A percentile compares a stretch with the other conserved stretches of the same genome.
phyloP scores from a whole-genome alignment of 2,329 filamentous ascomycete genomes.

The Periglandula ipomoeae region DNA sequence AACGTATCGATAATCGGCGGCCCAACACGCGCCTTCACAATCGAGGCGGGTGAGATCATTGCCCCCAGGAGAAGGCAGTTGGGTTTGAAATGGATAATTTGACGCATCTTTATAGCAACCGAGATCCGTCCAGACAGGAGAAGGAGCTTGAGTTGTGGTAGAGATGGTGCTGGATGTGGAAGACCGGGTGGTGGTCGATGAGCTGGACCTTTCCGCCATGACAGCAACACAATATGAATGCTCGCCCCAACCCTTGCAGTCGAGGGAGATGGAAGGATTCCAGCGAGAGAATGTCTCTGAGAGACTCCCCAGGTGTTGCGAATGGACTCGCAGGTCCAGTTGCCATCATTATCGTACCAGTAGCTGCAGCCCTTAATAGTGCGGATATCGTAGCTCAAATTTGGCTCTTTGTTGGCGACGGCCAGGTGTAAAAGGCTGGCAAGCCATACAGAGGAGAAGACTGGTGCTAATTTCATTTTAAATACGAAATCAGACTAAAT shows the following conservation, averaged over 20 bases:
- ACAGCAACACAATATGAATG: neutral
- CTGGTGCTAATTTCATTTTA: neutral
- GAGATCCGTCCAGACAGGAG: neutral
- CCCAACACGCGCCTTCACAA: neutral
- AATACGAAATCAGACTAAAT: neutral
- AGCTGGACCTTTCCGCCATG: neutral
- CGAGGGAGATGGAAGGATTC: constrained; percentile 1
- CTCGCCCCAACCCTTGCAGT: constrained; percentile 1
- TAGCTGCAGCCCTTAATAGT: constrained; percentile 1
- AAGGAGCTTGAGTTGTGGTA: neutral
- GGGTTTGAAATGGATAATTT: neutral
- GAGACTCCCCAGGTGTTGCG: neutral
- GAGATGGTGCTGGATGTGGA: neutral
- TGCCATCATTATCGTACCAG: constrained; percentile 1
- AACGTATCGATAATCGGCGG: neutral
- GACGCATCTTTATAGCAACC: constrained; percentile 3
- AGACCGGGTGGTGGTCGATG: neutral
- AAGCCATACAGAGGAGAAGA: constrained; percentile 1
- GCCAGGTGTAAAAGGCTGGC: neutral
- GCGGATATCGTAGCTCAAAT: neutral
- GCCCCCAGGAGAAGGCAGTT: neutral
- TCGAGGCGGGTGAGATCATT: neutral
- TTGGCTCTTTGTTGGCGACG: neutral
- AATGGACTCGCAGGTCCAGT: neutral
- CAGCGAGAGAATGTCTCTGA: neutral